These are phyloP conservation scores for Triadica sebifera DNA, from an alignment of 345 rosid species.

Conservation along the genomic window DNA sequence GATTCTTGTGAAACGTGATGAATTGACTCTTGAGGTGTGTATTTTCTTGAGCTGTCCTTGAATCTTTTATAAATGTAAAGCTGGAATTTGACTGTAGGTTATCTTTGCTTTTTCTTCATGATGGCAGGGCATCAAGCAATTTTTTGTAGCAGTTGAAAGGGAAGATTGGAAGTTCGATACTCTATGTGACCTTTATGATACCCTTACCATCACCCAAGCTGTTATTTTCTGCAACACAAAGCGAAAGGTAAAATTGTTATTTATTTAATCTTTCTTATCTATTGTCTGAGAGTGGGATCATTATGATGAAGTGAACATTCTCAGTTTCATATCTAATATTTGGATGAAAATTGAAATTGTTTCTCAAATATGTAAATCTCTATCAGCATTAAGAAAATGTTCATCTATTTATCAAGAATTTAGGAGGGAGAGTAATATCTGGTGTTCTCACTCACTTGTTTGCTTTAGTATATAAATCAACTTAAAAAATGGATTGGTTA, in stretches of 20 bases:
- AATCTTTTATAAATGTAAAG: neutral
- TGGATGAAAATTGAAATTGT: neutral
- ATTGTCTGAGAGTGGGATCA: neutral
- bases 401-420: neutral
- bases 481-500: neutral
- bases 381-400: neutral
- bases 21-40: constrained; percentile 86
- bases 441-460: neutral
- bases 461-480: neutral
- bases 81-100: constrained; percentile 2
- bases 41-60: neutral
- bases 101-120: constrained; percentile 13
- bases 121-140: constrained; percentile 87
- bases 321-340: neutral
- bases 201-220: constrained; percentile 91
- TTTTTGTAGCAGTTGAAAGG: constrained; percentile 88
- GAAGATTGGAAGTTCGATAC: constrained; percentile 99
- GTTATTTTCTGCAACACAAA: constrained; percentile 98
- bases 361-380: neutral
- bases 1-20: constrained; percentile 98
- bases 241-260: constrained; percentile 56
- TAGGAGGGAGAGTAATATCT: neutral
- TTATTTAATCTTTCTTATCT: neutral
- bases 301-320: neutral
- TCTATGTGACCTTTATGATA: constrained; percentile 89